phyloP scores from a whole-genome alignment of 2,329 filamentous ascomycete species.

The Trichoderma sp. region DNA sequence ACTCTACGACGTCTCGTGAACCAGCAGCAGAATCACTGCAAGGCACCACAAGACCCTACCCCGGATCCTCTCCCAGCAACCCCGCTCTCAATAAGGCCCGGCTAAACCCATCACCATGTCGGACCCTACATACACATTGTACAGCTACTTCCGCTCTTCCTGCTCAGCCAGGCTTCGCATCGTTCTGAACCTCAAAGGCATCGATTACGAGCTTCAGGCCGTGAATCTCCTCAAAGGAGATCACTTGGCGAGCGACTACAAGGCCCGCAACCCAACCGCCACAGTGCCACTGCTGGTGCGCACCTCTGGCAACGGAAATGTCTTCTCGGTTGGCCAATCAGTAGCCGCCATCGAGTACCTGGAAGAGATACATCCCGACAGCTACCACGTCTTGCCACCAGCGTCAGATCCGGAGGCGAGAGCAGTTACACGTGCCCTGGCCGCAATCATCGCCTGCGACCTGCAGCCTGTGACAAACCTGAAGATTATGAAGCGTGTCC shows the following conservation, averaged over 20 bases:
- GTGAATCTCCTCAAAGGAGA: slow-evolving; percentile 59
- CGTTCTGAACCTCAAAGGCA: slow-evolving; percentile 57
- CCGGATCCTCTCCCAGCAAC: not conserved
- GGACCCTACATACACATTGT: slow-evolving; percentile 47
- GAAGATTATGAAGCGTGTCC: slow-evolving; percentile 53
- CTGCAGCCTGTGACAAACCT: slow-evolving; percentile 64
- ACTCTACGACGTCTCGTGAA: not conserved
- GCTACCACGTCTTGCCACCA: slow-evolving; percentile 53
- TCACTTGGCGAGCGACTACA: slow-evolving; percentile 51
- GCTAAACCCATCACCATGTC: slow-evolving; percentile 17
- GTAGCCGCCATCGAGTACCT: slow-evolving; percentile 64
- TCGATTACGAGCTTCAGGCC: slow-evolving; percentile 50
- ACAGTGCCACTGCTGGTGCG: slow-evolving; percentile 58
- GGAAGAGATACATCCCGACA: slow-evolving; percentile 54
- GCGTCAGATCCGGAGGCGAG: slow-evolving; percentile 44
- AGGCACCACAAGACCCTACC: too few relatives aligned
- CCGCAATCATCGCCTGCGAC: slow-evolving; percentile 58
- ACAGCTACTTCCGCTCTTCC: slow-evolving; percentile 65
- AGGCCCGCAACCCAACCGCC: slow-evolving; percentile 54
- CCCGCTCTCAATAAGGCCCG: not conserved
- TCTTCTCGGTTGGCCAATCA: slow-evolving; percentile 57
- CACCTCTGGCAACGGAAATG: slow-evolving; percentile 34
- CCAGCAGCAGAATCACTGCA: too few relatives aligned
- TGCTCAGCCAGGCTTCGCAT: slow-evolving; percentile 65
- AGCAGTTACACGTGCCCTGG: slow-evolving; percentile 56